phyloP scores from a whole-genome alignment of 73 alveolate genomes.

The Paramecium sexaurelia region DNA sequence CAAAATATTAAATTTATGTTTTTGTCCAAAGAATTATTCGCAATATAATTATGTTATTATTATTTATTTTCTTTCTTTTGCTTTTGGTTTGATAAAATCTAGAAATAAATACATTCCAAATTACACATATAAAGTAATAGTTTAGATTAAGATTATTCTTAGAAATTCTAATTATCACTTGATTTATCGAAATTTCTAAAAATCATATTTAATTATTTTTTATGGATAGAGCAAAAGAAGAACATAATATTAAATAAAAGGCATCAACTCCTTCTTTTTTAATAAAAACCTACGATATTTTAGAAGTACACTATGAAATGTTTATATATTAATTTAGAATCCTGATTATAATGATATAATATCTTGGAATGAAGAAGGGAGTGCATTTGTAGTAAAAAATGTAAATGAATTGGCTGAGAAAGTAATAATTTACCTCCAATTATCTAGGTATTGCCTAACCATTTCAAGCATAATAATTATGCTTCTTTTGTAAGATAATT shows the following conservation, averaged over 20 bases:
- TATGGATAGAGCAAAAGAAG: conserved; percentile 49
- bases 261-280: conserved; percentile 64
- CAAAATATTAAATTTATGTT: neutral
- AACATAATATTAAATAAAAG: conserved; percentile 23
- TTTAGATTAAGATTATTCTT: neutral
- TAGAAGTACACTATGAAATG: conserved; percentile 26
- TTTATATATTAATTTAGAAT: conserved; percentile 8
- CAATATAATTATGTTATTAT: neutral
- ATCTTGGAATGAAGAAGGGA: conserved; percentile 70
- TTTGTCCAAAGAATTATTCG: neutral
- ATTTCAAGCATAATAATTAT: conserved; percentile 63
- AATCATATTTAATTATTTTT: neutral
- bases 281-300: conserved; percentile 61
- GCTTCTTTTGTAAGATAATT: conserved; percentile 68
- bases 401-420: conserved; percentile 63
- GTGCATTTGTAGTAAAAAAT: conserved; percentile 58
- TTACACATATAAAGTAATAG: neutral
- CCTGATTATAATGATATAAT: conserved; percentile 59
- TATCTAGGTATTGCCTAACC: conserved; percentile 50
- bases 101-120: neutral
- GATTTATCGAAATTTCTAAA: conserved; percentile 34
- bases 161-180: neutral
- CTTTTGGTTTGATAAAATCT: neutral
- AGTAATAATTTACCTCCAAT: conserved; percentile 2
- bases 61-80: neutral